Evolutionary conservation across 2,329 filamentous ascomycete species (phyloP), one percentile per base, ranked within the genome.

Genomic region (Neonectria ditissima): DNA sequence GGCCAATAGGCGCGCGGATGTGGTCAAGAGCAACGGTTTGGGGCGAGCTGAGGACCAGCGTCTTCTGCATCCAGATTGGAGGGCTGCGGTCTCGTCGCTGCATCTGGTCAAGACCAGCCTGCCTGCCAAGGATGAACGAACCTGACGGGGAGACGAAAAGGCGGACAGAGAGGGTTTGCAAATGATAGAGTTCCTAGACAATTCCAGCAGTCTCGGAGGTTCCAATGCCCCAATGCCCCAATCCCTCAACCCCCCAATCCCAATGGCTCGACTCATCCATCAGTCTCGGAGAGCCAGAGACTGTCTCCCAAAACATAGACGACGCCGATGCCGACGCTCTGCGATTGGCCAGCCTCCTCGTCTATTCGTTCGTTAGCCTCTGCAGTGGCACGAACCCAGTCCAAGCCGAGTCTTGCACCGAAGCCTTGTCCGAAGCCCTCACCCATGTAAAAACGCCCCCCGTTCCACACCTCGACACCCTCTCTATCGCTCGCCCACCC

Each of bases 1-100:
- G 69, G 62, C 71, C 71, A 73, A 73, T 73, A 73, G 71, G 58
- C 71, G 71, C 69, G 68, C 71, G 71, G 66, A 70, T 73, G 57
- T 52, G 61, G 60, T 45, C 59, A 66, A 44, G 55, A 43, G 53
- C 63, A 72, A 64, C 62, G 62, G 66, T 69, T 67, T 55, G 71
- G 63, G 71, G 71, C 71, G 68, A 69, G 71, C 71, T 73, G 71
- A 73, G 59, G 65, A 65, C 55, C 60, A 60, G 54, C 54, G 26
- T 51, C 62, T 64, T 47, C 22, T 52, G 50, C 14, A 59, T 57
- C 37, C 24, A 58, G 54, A 68, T 69, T 69, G 63, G 67, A 16
- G 41, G 34, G 55, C 2, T 8, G 37, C 30, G 55, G 58, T 39
- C 54, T 22, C 32, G 13, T 45, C 43, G 68, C 69, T 63, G 47